A percentile compares a stretch with the other conserved stretches of the same genome.
Conservation (phyloP, 257 asterid species). For the Pogostemon cablin region DNA sequence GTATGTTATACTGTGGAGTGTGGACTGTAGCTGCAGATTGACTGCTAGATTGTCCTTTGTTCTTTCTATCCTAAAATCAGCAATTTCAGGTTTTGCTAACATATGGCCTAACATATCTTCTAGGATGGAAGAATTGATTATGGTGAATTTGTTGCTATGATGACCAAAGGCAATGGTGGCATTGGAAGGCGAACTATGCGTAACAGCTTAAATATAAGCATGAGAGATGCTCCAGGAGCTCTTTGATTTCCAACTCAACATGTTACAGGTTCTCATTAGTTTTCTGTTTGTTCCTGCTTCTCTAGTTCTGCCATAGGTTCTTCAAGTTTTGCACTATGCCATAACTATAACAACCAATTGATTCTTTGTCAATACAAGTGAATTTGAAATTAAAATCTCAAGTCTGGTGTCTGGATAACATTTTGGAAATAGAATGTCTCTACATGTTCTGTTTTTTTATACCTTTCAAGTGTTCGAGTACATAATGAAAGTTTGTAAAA, state of each 20-base stretch:
- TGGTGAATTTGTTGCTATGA: constrained; percentile 69
- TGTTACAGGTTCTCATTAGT: constrained; percentile 32
- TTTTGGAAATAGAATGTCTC: not conserved
- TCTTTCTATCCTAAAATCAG: not conserved
- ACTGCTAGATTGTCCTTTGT: constrained; percentile 10
- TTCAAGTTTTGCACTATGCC: not conserved
- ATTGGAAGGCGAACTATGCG: constrained; percentile 69
- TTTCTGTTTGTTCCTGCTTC: constrained; percentile 2
- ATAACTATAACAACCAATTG: not conserved
- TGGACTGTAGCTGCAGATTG: constrained; percentile 13
- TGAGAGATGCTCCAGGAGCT: constrained; percentile 58
- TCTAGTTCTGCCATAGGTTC: not conserved
- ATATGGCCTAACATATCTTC: constrained; percentile 16
- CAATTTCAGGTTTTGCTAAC: constrained; percentile 17
- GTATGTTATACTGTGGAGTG: constrained; percentile 1
- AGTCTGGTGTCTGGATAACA: not conserved
- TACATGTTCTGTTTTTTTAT: not conserved
- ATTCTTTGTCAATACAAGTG: not conserved
- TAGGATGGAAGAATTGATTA: constrained; percentile 68
- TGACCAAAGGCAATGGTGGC: constrained; percentile 64
- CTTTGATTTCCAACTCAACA: constrained; percentile 30
- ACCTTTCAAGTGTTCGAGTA: not conserved
- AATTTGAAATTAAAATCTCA: not conserved
- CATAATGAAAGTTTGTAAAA: not conserved
- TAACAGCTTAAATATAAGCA: constrained; percentile 65